Evolutionary conservation across 176 grass and related monocot species (phyloP).

Genomic region (Zoysia japonica): DNA sequence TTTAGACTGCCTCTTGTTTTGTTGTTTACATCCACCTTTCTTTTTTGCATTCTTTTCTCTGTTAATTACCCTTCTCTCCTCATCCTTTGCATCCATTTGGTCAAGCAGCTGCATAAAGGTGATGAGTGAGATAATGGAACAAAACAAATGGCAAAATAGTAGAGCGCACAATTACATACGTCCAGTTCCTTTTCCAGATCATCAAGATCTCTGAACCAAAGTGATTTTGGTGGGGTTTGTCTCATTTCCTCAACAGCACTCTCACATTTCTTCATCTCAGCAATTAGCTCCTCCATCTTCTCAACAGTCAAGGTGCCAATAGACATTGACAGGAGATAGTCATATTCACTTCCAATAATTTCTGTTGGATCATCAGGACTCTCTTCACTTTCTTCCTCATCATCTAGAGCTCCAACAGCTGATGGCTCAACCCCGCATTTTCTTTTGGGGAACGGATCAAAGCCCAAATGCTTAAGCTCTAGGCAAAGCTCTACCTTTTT

Average conservation of each 20-base stretch:
- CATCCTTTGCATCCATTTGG: slow-evolving; percentile 31
- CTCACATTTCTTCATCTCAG: slow-evolving; percentile 49
- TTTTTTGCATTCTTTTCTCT: slow-evolving; percentile 24
- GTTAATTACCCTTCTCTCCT: slow-evolving; percentile 14
- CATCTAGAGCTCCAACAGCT: slow-evolving; percentile 54
- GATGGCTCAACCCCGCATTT: slow-evolving; percentile 40
- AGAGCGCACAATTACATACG: slow-evolving; percentile 41
- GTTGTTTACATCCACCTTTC: neutral
- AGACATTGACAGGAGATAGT: slow-evolving; percentile 81
- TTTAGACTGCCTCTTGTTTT: slow-evolving; percentile 47
- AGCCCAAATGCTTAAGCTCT: slow-evolving; percentile 59
- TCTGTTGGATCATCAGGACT: slow-evolving; percentile 39
- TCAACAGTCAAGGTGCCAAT: slow-evolving; percentile 86
- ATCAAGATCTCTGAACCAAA: slow-evolving; percentile 88
- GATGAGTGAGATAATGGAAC: neutral
- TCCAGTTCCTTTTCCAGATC: slow-evolving; percentile 75
- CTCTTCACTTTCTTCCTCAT: slow-evolving; percentile 54
- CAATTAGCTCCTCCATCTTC: slow-evolving; percentile 60
- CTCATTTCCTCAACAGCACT: slow-evolving; percentile 52
- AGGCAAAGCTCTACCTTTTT: slow-evolving; percentile 79
- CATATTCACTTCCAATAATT: slow-evolving; percentile 56
- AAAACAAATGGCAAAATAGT: neutral
- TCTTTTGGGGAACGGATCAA: slow-evolving; percentile 73
- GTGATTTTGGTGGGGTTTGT: slow-evolving; percentile 39
- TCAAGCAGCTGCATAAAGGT: slow-evolving; percentile 51